Evolutionary conservation across 2,329 filamentous ascomycete species (phyloP), one percentile per base, ranked within the genome.

Genomic region (Penicillium vulpinum): DNA sequence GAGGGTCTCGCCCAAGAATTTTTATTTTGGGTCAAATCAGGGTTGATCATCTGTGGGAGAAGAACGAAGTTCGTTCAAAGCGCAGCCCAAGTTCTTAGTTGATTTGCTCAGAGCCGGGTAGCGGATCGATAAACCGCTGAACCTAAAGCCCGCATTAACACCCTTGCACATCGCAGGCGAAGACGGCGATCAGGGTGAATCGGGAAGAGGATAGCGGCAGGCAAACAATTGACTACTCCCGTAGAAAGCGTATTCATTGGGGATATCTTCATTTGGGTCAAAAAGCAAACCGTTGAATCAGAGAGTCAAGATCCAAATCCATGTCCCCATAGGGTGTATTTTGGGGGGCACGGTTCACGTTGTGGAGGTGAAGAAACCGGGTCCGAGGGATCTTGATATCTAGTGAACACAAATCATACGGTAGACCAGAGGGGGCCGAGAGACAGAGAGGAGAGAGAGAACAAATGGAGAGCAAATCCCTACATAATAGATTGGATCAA

Each of bases 131-230:
- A 62, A 65, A 71, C 64, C 68, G 68, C 68, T 67, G 64, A 73
- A 70, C 68, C 61, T 71, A 70, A 70, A 64, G 64, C 53, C 60
- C 69, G 62, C 67, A 72, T n/a, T 71, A 69, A 71, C 66, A 70
- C 68, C 56, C 63, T 58, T 62, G 59, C 44, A 35, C 44, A 21
- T 31, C 26, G n/a, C 57, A 62, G 60, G 55, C 43, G 51, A 39
- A 18, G 21, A 59, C 43, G 64, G 50, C 54, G 59, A 64, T 65
- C 63, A 56, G 29, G 58, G 56, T 65, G 63, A 62, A 60, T 49
- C 62, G 39, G 31, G 53, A 50, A 28, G 7, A 55, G 54, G 57
- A 64, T 57, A 62, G 63, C 58, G 62, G 62, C 61, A 51, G 62
- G 4, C 16, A 44, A 4, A 51, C 38, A 28, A 43, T 50, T 29